A percentile compares a stretch with the other conserved stretches of the same genome.
Conservation (phyloP, 169 alveolate genomes). For the Cryptosporidium sp. region DNA sequence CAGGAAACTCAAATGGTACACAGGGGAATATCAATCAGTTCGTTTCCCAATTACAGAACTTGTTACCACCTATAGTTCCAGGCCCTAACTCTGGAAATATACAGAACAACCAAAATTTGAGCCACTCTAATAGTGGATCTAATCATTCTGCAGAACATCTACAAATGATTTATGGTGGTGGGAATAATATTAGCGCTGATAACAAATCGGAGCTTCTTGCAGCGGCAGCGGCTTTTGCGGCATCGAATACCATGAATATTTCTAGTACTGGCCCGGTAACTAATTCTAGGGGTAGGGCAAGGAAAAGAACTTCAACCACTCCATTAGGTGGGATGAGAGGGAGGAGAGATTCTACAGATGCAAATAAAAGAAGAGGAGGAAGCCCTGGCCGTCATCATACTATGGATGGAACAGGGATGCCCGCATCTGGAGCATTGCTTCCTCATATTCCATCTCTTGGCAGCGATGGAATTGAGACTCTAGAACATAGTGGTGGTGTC, state of each 20-base stretch:
- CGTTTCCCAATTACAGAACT: constrained; percentile 59
- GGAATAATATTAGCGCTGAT: constrained; percentile 54
- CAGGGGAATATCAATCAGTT: constrained; percentile 65
- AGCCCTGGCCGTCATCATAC: constrained; percentile 70
- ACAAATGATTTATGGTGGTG: constrained; percentile 70
- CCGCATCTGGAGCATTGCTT: constrained; percentile 32
- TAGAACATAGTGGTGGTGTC: constrained; percentile 58
- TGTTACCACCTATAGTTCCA: constrained; percentile 65
- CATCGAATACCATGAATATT: constrained; percentile 45
- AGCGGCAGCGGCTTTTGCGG: constrained; percentile 77
- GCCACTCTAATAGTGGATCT: constrained; percentile 29
- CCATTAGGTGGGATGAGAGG: constrained; percentile 74
- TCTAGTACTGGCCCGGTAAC: constrained; percentile 49
- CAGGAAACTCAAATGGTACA: constrained; percentile 25
- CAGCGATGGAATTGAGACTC: constrained; percentile 49
- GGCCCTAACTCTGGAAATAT: constrained; percentile 32
- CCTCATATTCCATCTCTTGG: constrained; percentile 73
- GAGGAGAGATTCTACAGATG: constrained; percentile 62
- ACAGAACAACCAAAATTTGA: constrained; percentile 38
- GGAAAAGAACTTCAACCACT: constrained; percentile 63
- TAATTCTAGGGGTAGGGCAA: constrained; percentile 68
- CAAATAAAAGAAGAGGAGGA: constrained; percentile 58
- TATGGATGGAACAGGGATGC: constrained; percentile 28
- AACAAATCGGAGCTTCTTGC: constrained; percentile 72
- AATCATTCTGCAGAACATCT: constrained; percentile 71